Base-by-base conservation (phyloP, 257 asterid species). In the Parsonsia alboflavescens region DNA sequence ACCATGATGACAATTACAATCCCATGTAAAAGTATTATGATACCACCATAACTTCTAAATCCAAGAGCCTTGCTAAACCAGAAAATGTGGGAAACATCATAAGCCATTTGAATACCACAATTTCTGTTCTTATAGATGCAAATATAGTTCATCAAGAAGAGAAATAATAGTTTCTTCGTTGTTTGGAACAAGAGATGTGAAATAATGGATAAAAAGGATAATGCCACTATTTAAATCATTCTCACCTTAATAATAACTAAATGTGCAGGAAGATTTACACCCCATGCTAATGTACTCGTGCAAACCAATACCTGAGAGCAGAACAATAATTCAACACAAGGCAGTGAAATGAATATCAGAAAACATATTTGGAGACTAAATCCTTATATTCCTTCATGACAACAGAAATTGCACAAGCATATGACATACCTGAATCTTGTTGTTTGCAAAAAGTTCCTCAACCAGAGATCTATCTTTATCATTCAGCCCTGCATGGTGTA, bases 211-310 rank as follows among this genome's bases (percentile, higher is more conserved):
- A 19, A 42, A 50, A n/a, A 50, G n/a, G 63, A 46, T 41, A 58
- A 24, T 44, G 75, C 33, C 59, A 56, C 74, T 45, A n/a, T 56
- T 57, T 2, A 44, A 74, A 49, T 63, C 54, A 63, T 67, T 77
- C 90, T 76, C 76, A 92, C 99, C 97, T 94, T 94, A 80, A 94
- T 94, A 65, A 94, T 84, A 80, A 94, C 99, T 81, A 94, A 81
- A 86, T 94, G 99, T 77, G 99, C 99, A 69, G 99, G 99, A 83
- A 94, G 99, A 81, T 94, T 94, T 76, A 94, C 99, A 67, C 99
- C 99, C 99, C 99, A 94, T 76, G 99, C 99, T 76, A 94, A 83
- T 77, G 99, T 94, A 81, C 99, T 94, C 67, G 99, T 94, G 84
- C 97, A 94, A 75, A 94, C 99, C 87, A 94, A 87, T 65, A 94